Base-by-base conservation (phyloP, 805 yeast species). In the Zygosaccharomyces rouxii region DNA sequence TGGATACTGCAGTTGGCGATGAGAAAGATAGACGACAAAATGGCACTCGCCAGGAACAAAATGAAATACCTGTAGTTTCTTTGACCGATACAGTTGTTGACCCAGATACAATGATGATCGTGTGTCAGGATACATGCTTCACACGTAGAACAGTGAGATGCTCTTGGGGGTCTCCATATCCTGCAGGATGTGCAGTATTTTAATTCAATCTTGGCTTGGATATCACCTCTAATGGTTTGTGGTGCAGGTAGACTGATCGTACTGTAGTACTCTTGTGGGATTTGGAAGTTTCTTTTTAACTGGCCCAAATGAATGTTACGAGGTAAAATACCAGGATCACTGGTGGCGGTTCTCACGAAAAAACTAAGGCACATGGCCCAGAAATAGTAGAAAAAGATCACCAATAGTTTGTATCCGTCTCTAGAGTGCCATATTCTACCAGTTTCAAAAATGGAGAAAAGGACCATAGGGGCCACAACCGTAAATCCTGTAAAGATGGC, bases 71-170 rank as follows among this genome's bases (percentile, higher is more conserved):
- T 67, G 63, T 86, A 86, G 58, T 86, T 87, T 47, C 86, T 66
- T 51, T 79, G 78, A 1, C 95, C 96, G 37, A 87, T 75, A 62
- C 96, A 87, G 55, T 81, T 86, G 58, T 84, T 83, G 43, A 87
- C 60, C 79, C 86, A 80, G 30, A 72, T 56, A 59, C 90, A 84
- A 63, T 82, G 88, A 59, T 82, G 88, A 59, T 86, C 95, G 60
- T 81, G 84, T 49, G 72, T 63, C 30, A 72, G 61, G 16, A 86
- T 71, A 59, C 96, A 88, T 6, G 72, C 71, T 52, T 79, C 79
- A 66, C 96, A 87, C 2, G 72, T 71, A 1, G 82, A 73, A 59
- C 96, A 87, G 64, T 87, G 96, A 47, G 84, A 78, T 0, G 89
- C 68, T 46, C 95, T 67, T 1, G 89, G 87, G 7, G 89, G 84